Evolutionary conservation across 2,329 filamentous ascomycete species (phyloP), one percentile per base, ranked within the genome.

Genomic region (Monosporascus cannonballus): DNA sequence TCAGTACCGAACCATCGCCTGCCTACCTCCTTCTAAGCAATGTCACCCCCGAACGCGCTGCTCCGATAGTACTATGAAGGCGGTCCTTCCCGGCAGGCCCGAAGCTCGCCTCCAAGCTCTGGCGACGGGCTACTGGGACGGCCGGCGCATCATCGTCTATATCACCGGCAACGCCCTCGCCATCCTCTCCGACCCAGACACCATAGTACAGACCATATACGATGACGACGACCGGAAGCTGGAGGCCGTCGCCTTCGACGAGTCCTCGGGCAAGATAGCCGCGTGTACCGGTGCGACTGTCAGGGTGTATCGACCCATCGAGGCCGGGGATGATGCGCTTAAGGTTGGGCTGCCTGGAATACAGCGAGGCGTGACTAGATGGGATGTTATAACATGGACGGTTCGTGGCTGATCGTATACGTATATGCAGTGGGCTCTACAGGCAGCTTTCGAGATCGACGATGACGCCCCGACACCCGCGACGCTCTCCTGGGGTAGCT

Each of bases 201-300:
- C 81, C 51, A 82, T 96, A 57, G 72, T 96, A 36, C 94, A 99
- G 70, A 96, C 92, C 4, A 87, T 96, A 60, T 96, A 96, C 73
- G 85, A 94, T 64, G 88, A 95, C 64, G 83, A 89, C 59, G 77
- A 84, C 24, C 77, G 73, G 17, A 67, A 69, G 34, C 74, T 97
- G 27, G 81, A 90, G 58, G 87, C 90, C 27, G 83, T 97, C 58
- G 81, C 84, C 30, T 81, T 97, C 56, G 89, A 97, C 64, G 87
- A 95, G 66, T 74, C 77, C 18, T 87, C 87, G 8, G 94, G 92
- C 48, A 95, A 90, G 75, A 90, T 97, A 69, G 90, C 90, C 41
- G 83, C 85, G 20, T 89, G 86, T 61, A 87, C 87, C 30, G 76
- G 78, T 20, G 72, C 73, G 22, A 76, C 80, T 56, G 81, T 93